phyloP scores from a whole-genome alignment of 148 eudicot species.

The Diospyros lotus region DNA sequence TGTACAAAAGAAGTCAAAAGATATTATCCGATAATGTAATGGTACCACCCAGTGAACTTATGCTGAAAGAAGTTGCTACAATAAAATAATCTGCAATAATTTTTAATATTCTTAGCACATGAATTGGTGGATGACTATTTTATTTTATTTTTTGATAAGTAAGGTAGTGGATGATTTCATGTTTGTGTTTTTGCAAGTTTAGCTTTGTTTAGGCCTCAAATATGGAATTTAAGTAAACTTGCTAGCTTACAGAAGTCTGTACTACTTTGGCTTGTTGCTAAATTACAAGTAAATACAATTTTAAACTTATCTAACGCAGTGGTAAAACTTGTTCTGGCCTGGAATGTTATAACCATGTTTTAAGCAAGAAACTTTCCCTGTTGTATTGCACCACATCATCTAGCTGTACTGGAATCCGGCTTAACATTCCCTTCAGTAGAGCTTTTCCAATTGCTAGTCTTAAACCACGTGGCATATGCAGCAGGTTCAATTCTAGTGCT shows the following conservation, averaged over 20 bases:
- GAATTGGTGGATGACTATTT: neutral
- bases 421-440: neutral
- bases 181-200: neutral
- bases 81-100: neutral
- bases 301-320: neutral
- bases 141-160: too few relatives aligned
- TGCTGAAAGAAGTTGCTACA: neutral
- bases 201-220: neutral
- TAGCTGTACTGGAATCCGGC: neutral
- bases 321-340: neutral
- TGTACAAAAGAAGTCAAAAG: neutral
- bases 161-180: too few relatives aligned
- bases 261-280: neutral
- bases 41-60: neutral
- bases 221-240: too few relatives aligned
- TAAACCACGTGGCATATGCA: neutral
- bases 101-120: neutral
- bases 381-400: neutral
- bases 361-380: neutral
- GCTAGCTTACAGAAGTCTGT: too few relatives aligned
- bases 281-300: neutral
- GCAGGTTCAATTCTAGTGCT: neutral
- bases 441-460: neutral
- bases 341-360: conserved; percentile 2
- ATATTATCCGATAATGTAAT: neutral